A percentile compares a stretch with the other conserved stretches of the same genome.
phyloP scores from a whole-genome alignment of 164 flowering plant species.

The Vitis rotundifolia region DNA sequence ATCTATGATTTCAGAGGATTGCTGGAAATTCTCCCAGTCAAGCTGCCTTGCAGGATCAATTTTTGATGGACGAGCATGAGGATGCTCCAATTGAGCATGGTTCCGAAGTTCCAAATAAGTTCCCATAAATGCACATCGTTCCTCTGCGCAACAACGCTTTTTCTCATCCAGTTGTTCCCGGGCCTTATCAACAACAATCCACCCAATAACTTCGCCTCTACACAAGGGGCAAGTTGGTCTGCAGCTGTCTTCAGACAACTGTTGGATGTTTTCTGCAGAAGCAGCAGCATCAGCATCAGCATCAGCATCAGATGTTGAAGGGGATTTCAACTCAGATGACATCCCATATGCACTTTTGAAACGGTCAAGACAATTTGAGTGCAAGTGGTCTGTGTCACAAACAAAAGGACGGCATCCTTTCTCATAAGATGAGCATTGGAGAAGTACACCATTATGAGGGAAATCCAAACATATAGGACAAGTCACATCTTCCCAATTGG shows the following conservation, averaged over 20 bases:
- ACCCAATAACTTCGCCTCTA: slow-evolving; percentile 94
- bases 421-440: slow-evolving; percentile 78
- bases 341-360: slow-evolving; percentile 66
- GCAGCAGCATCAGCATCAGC: slow-evolving; percentile 15
- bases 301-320: slow-evolving; percentile 33
- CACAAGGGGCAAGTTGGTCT: slow-evolving; percentile 83
- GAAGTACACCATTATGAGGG: slow-evolving; percentile 92
- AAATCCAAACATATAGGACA: slow-evolving; percentile 94
- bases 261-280: slow-evolving; percentile 24
- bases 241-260: slow-evolving; percentile 24
- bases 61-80: slow-evolving; percentile 86
- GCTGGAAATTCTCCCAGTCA: slow-evolving; percentile 97
- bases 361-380: slow-evolving; percentile 88
- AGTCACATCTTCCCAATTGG: slow-evolving; percentile 69
- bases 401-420: slow-evolving; percentile 92
- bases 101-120: slow-evolving; percentile 67
- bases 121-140: slow-evolving; percentile 59
- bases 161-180: slow-evolving; percentile 64
- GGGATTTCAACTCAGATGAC: slow-evolving; percentile 29
- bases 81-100: slow-evolving; percentile 79
- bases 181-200: slow-evolving; percentile 67
- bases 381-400: slow-evolving; percentile 84
- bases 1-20: slow-evolving; percentile 88
- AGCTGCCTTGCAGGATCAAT: slow-evolving; percentile 89
- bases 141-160: slow-evolving; percentile 77